Evolutionary conservation across 108 stramenopile species (phyloP).

Genomic region (Cyclotella atomus): DNA sequence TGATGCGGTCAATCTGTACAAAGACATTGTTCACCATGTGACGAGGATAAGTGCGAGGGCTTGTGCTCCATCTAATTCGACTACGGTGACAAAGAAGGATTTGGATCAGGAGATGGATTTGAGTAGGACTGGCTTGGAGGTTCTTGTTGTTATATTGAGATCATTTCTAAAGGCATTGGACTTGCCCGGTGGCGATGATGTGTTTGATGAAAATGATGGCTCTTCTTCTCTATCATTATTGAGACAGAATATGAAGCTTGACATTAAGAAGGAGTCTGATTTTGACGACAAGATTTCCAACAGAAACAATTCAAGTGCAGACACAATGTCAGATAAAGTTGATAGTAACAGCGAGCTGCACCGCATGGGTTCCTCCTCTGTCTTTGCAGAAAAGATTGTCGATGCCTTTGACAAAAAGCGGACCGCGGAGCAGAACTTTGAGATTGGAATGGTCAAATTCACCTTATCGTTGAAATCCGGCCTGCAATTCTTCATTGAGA

Average conservation of each 20-base stretch:
- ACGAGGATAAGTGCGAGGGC: slow-evolving; percentile 71
- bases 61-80: slow-evolving; percentile 26
- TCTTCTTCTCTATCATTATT: slow-evolving; percentile 59
- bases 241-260: slow-evolving; percentile 57
- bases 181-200: slow-evolving; percentile 63
- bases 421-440: slow-evolving; percentile 85
- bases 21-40: slow-evolving; percentile 91
- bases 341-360: slow-evolving; percentile 16
- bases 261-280: slow-evolving; percentile 36
- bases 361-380: slow-evolving; percentile 8
- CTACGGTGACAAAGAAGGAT: slow-evolving; percentile 54
- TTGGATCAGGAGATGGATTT: slow-evolving; percentile 74
- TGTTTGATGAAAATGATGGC: slow-evolving; percentile 53
- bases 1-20: slow-evolving; percentile 91
- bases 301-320: too few relatives aligned
- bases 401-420: slow-evolving; percentile 89
- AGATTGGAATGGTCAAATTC: slow-evolving; percentile 93
- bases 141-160: slow-evolving; percentile 75
- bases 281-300: slow-evolving; percentile 1
- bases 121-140: slow-evolving; percentile 76
- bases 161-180: slow-evolving; percentile 73
- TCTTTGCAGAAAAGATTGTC: slow-evolving; percentile 54
- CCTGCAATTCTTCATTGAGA: slow-evolving; percentile 85
- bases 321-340: slow-evolving; percentile 20
- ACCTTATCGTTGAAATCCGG: slow-evolving; percentile 92